These are phyloP conservation scores for Septoria linicola DNA, from an alignment of 2,329 filamentous ascomycete genomes.

Conservation along the genomic window DNA sequence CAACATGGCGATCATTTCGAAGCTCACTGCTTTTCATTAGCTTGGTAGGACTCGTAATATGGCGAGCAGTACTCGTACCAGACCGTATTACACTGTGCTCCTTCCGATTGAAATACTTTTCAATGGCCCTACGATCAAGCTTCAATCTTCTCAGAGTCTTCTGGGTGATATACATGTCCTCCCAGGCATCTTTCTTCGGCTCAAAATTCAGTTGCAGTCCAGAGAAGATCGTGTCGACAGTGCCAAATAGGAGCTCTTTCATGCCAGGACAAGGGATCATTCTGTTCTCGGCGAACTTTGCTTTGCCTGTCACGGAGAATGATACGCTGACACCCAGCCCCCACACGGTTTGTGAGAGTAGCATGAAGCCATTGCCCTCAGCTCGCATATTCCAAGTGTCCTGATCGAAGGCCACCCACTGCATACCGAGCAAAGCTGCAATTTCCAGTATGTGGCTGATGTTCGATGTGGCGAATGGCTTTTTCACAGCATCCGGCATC, in stretches of 20 bases:
- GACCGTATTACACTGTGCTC: conserved; percentile 10
- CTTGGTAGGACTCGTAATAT: background rate
- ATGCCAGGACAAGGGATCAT: conserved; percentile 14
- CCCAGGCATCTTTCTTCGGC: conserved; percentile 7
- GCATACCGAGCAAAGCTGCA: conserved; percentile 15
- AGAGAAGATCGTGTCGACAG: conserved; percentile 12
- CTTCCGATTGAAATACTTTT: conserved; percentile 9
- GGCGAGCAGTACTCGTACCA: conserved; percentile 1
- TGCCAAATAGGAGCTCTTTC: conserved; percentile 16
- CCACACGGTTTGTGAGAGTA: conserved; percentile 12
- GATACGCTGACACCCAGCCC: conserved; percentile 13
- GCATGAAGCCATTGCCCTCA: conserved; percentile 15
- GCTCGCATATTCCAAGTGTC: conserved; percentile 14
- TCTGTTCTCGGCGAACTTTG: background rate
- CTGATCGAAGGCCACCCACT: conserved; percentile 14
- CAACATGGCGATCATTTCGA: conserved; percentile 21
- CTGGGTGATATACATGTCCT: conserved; percentile 10
- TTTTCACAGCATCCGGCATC: conserved; percentile 17
- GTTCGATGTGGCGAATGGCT: conserved; percentile 14
- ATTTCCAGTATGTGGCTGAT: conserved; percentile 18
- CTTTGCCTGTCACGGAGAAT: conserved; percentile 9
- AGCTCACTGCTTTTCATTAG: conserved; percentile 1
- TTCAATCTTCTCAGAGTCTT: conserved; percentile 8
- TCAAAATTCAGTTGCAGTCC: conserved; percentile 9
- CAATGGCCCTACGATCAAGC: conserved; percentile 8